Percentiles rank a stretch among this genome's conserved stretches.
phyloP scores from a whole-genome alignment of 108 stramenopile genomes.

The Craspedostauros australis region DNA sequence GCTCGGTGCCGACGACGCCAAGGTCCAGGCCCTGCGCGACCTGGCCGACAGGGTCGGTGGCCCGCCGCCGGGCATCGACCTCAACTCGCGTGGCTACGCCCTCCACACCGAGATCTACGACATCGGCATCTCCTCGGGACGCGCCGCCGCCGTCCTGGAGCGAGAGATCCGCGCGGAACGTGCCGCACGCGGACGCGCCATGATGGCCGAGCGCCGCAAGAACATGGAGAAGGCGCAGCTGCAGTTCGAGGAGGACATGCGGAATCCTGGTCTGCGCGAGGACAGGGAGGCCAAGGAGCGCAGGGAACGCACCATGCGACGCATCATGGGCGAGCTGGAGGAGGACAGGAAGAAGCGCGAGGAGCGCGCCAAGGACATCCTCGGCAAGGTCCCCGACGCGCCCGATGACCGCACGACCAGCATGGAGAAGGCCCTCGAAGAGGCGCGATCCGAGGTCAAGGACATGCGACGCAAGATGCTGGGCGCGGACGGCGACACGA shows the following conservation, averaged over 20 bases:
- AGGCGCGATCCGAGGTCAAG: conserved; percentile 57
- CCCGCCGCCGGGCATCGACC: conserved; percentile 53
- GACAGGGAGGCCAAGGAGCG: conserved; percentile 57
- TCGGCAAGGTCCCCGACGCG: conserved; percentile 55
- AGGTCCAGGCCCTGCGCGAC: conserved; percentile 35
- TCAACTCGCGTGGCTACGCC: conserved; percentile 50
- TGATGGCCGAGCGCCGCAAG: conserved; percentile 48
- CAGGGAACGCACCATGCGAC: conserved; percentile 44
- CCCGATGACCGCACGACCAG: conserved; percentile 31
- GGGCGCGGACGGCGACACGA: conserved; percentile 2
- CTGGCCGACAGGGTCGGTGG: conserved; percentile 66
- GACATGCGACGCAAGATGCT: conserved; percentile 33
- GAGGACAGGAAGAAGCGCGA: conserved; percentile 43
- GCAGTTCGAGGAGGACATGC: conserved; percentile 55
- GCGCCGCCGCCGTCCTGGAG: conserved; percentile 32
- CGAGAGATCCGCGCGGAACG: conserved; percentile 40
- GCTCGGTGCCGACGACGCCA: conserved; percentile 46
- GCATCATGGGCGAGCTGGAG: conserved; percentile 52
- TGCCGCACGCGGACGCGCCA: conserved; percentile 41
- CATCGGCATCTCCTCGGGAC: conserved; percentile 41
- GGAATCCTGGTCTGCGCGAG: conserved; percentile 35
- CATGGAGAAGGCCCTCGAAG: conserved; percentile 57
- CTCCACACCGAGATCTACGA: conserved; percentile 64
- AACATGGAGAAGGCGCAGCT: conserved; percentile 40
- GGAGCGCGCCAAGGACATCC: conserved; percentile 46